Evolutionary conservation across 2,329 filamentous ascomycete species (phyloP).

Genomic region (Verticillium nonalfalfae): DNA sequence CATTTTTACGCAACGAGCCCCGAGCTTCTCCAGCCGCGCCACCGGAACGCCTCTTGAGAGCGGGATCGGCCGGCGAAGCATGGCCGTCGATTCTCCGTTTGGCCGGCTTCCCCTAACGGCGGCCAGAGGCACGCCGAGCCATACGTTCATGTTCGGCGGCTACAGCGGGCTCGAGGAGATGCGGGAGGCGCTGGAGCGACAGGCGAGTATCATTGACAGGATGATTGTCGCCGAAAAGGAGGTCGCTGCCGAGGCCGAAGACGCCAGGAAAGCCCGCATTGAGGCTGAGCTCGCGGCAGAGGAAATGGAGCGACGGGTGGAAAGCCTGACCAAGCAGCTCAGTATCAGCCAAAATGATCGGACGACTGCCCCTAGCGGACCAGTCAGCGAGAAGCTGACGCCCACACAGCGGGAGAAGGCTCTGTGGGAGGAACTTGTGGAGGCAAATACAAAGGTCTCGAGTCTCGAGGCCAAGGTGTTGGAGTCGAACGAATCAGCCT

Average conservation of each 20-base stretch:
- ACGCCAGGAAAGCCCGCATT: not conserved
- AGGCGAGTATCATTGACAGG: not conserved
- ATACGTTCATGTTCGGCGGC: not conserved
- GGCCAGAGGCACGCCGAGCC: not conserved
- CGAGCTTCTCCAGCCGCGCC: not conserved
- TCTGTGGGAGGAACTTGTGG: not conserved
- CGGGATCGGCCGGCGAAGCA: not conserved
- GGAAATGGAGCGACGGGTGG: not conserved
- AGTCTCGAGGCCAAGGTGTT: not conserved
- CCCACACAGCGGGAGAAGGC: not conserved
- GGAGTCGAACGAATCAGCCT: not conserved
- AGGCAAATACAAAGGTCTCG: not conserved
- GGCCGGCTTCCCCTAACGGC: not conserved
- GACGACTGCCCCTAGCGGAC: not conserved
- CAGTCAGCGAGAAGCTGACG: not conserved
- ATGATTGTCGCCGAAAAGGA: not conserved
- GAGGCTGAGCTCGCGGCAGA: not conserved
- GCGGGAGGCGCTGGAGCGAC: not conserved
- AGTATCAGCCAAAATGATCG: too few relatives aligned
- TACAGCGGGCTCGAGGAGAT: not conserved
- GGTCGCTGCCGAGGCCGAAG: not conserved
- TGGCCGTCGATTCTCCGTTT: not conserved
- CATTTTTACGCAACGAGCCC: not conserved
- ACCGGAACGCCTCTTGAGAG: not conserved
- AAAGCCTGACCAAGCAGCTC: not conserved